Evolutionary conservation across 805 yeast genomes (phyloP), one percentile per base, ranked within the genome.

Genomic region (Candida pseudofarinosa): DNA sequence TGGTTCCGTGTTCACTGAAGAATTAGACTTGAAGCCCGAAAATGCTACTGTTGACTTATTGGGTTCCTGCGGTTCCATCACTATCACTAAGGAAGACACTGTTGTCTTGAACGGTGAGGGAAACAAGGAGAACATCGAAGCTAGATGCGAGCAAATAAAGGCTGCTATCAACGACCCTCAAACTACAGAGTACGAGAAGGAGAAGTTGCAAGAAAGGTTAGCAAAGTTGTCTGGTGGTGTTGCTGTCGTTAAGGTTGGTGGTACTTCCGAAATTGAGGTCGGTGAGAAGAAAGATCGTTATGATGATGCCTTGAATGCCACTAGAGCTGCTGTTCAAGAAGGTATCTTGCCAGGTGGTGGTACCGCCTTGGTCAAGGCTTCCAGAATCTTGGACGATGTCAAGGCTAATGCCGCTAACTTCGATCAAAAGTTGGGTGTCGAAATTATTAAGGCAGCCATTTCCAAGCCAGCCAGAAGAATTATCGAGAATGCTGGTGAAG

Each of bases 261-360:
- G 99, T 55, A 67, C 96, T 37, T 85, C 96, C 17, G 98, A 93
- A 74, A 86, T 93, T 53, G 98, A 93, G 74, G 99, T 93, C 53
- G 95, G 97, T 62, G 99, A 93, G 78, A 93, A 93, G 93, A 93
- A 93, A 77, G 99, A 93, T 69, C 85, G 99, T 73, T 88, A 89
- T 62, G 98, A 93, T 59, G 99, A 93, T 74, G 98, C 99, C 19
- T 79, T 93, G 64, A 91, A 93, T 64, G 97, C 99, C 43, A 93
- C 98, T 41, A 88, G 98, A 71, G 97, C 99, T 48, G 99, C 99
- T 52, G 96, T 93, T 51, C 91, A 91, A 72, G 96, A 88, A 71
- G 99, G 99, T 73, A 89, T 93, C 63, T 79, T 93, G 54, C 99
- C 99, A 62, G 99, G 99, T 74, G 99, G 99, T 67, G 99, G 99